Conservation (phyloP, 768 basidiomycete species). For the Phanerochaete sordida region DNA sequence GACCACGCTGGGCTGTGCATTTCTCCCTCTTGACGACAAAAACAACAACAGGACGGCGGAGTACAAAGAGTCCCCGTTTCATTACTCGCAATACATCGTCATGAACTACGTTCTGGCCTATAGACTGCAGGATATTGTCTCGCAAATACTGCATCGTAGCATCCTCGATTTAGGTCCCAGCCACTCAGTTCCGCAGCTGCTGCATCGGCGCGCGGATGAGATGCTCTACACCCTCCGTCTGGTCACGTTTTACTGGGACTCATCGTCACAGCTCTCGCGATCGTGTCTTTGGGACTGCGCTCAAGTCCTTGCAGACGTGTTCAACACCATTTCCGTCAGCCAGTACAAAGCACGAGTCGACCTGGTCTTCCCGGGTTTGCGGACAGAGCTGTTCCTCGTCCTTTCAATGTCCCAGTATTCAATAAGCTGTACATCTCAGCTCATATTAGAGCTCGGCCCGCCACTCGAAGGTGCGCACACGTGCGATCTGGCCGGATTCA, state of each 20-base stretch:
- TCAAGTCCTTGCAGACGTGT: not conserved
- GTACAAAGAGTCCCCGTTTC: not conserved
- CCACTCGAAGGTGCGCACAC: not conserved
- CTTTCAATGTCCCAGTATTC: not conserved
- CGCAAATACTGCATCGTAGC: not conserved
- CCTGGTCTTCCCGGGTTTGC: not conserved
- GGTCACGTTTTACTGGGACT: not conserved
- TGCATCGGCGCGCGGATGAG: not conserved
- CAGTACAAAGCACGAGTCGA: not conserved
- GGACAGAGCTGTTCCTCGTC: not conserved
- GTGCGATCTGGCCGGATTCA: not conserved
- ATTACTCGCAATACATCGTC: not conserved
- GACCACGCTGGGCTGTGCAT: not conserved
- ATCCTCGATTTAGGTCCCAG: not conserved
- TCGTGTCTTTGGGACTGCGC: not conserved
- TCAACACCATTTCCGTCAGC: not conserved
- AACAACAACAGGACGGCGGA: not conserved
- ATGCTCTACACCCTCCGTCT: not conserved
- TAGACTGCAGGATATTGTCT: not conserved
- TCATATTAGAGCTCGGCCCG: not conserved
- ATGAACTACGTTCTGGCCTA: not conserved
- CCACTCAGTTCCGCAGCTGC: not conserved
- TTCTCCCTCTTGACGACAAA: not conserved
- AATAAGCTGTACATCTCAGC: not conserved
- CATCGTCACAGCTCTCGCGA: not conserved